These are phyloP conservation scores for Suhomyces atakaporum DNA, from an alignment of 1,139 yeast genomes.

Conservation along the genomic window DNA sequence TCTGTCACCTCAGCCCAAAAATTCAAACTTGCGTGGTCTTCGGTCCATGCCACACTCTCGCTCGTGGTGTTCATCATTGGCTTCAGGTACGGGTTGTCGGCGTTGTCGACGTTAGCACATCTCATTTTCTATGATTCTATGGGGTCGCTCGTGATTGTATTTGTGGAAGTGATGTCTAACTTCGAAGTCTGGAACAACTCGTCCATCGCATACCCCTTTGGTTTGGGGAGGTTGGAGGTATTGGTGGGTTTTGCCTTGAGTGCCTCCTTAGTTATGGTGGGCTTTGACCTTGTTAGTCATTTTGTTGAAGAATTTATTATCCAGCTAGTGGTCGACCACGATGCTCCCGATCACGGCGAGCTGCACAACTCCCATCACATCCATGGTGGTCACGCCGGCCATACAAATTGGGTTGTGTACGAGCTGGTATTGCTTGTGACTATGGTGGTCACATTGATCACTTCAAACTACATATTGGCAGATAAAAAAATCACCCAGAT, in stretches of 20 bases:
- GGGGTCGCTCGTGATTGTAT: conserved; percentile 69
- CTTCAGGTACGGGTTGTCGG: conserved; percentile 54
- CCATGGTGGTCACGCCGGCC: conserved; percentile 40
- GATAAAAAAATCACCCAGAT: conserved; percentile 38
- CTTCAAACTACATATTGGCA: conserved; percentile 40
- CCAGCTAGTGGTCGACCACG: conserved; percentile 43
- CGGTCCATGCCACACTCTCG: conserved; percentile 58
- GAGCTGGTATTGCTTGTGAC: conserved; percentile 31
- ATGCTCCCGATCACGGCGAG: conserved; percentile 29
- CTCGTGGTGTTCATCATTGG: conserved; percentile 63
- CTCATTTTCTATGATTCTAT: conserved; percentile 83
- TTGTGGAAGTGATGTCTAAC: conserved; percentile 79
- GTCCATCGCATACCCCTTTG: conserved; percentile 88
- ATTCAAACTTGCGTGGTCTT: conserved; percentile 64
- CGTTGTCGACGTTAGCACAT: conserved; percentile 82
- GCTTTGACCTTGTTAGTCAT: conserved; percentile 85
- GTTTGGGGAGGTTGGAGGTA: conserved; percentile 85
- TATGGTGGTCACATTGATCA: conserved; percentile 34
- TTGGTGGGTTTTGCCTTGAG: conserved; percentile 85
- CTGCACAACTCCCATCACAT: conserved; percentile 52
- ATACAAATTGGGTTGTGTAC: conserved; percentile 37
- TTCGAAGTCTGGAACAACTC: conserved; percentile 90
- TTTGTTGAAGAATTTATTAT: conserved; percentile 73
- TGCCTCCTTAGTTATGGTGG: conserved; percentile 84
- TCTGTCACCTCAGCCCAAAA: conserved; percentile 59